Base-by-base conservation (phyloP, 1,284 basidiomycete species). In the Tetrapyrgos nigripes region DNA sequence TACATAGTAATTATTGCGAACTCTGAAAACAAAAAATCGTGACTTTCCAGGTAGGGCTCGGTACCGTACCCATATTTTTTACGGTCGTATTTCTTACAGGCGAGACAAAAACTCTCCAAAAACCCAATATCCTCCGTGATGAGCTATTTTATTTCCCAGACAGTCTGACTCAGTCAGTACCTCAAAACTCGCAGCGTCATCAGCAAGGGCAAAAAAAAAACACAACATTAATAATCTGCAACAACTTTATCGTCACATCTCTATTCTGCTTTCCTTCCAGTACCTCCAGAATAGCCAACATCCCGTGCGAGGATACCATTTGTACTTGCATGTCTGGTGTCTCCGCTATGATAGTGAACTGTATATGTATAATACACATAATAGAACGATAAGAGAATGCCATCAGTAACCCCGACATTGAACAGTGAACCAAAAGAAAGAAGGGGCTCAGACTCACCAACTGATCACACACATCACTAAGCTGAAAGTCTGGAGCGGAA, bases 21-120 rank as follows among this genome's bases (percentile, higher is more conserved):
- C n/a, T n/a, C n/a, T n/a, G n/a, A n/a, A n/a, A n/a, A n/a, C n/a
- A n/a, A n/a, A n/a, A n/a, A n/a, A n/a, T n/a, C n/a, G n/a, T n/a
- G n/a, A n/a, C n/a, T n/a, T n/a, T n/a, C n/a, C n/a, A n/a, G n/a
- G n/a, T n/a, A n/a, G n/a, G n/a, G n/a, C n/a, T n/a, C n/a, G n/a
- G n/a, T n/a, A n/a, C n/a, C n/a, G n/a, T n/a, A n/a, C n/a, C n/a
- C n/a, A n/a, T n/a, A n/a, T n/a, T n/a, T n/a, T n/a, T n/a, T n/a
- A n/a, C n/a, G n/a, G n/a, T n/a, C n/a, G n/a, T n/a, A n/a, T n/a
- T n/a, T n/a, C n/a, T n/a, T n/a, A n/a, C n/a, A n/a, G n/a, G n/a
- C n/a, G n/a, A 97, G 78, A 73, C 97, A 98, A 74, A 98, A 94
- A 62, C 94, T 96, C 74, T 99, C 97, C 64, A 98, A 79, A 66